Evolutionary conservation across 108 stramenopile species (phyloP), one percentile per base, ranked within the genome.

Genomic region (Pseudonitzschia multistriata): DNA sequence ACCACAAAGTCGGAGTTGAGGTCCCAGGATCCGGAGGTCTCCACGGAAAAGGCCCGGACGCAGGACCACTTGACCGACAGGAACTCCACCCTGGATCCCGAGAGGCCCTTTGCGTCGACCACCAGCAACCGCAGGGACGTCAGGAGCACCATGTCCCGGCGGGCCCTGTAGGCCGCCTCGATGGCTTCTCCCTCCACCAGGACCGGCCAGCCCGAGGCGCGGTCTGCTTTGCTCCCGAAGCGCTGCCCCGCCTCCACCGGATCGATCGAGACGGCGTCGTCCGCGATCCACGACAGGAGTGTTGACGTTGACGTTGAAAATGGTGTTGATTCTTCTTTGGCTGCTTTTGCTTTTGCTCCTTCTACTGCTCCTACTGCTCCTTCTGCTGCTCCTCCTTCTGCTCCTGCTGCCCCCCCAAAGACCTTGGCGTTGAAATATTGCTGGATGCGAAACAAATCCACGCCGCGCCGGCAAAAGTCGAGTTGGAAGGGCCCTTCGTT

Each of bases 381-480:
- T n/a, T n/a, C n/a, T n/a, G n/a, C n/a, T n/a, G n/a, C n/a, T n/a
- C n/a, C n/a, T n/a, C n/a, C n/a, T 57, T 49, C n/a, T 7, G 56
- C 62, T 75, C 45, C 25, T 70, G 35, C 49, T 34, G 36, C 31
- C 83, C 68, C 61, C 68, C 45, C 30, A 25, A 89, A 65, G 42
- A 89, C 30, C 48, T 87, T 83, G 52, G 87, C 83, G 24, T 75
- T 67, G 3, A 89, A 56, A 48, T 74, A 81, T 24, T 74, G 77
- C 48, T 89, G 88, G 0, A 89, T 79, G 7, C 77, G 84, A 59
- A 81, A 83, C 3, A 89, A 39, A 67, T 89, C 82, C 21, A 78
- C 80, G 53, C 79, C 73, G 45, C 81, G 75, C 48, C 83, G 39
- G 1, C 82, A 77, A 70, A 89, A 85, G 42, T 89, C 86, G n/a